Conservation (phyloP, 2,329 filamentous ascomycete genomes). For the Exutisphaerella laricina region DNA sequence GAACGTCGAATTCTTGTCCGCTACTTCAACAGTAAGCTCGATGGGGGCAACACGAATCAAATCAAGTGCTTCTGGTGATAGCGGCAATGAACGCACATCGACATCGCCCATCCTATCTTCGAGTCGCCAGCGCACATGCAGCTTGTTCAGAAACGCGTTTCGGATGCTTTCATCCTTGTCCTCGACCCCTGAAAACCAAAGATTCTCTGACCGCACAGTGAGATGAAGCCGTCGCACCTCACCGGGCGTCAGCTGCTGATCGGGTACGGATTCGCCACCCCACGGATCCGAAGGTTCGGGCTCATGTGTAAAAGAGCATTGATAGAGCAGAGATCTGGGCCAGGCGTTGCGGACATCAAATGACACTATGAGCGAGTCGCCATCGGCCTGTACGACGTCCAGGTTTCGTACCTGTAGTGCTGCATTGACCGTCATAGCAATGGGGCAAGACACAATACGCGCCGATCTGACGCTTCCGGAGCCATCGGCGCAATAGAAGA, state of each 20-base stretch:
- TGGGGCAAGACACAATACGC: conserved; percentile 57
- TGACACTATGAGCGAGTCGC: conserved; percentile 67
- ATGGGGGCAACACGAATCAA: conserved; percentile 15
- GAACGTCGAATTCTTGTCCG: background rate
- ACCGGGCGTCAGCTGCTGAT: conserved; percentile 17
- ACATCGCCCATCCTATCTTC: conserved; percentile 22
- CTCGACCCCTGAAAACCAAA: conserved; percentile 4
- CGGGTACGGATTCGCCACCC: conserved; percentile 4
- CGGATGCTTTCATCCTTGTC: conserved; percentile 13
- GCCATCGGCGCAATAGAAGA: conserved; percentile 58
- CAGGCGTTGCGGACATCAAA: conserved; percentile 86
- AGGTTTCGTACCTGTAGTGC: conserved; percentile 76
- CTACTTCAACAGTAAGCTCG: conserved; percentile 7
- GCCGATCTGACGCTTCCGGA: conserved; percentile 13
- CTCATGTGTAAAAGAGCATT: conserved; percentile 14
- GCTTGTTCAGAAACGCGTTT: conserved; percentile 13
- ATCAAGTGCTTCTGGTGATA: conserved; percentile 15
- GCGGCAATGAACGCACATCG: conserved; percentile 15
- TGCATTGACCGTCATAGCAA: conserved; percentile 87
- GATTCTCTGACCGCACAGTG: too few relatives aligned
- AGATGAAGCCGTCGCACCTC: conserved; percentile 21
- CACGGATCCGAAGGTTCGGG: conserved; percentile 1
- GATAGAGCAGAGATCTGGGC: conserved; percentile 64
- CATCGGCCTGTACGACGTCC: conserved; percentile 64
- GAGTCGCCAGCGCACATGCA: conserved; percentile 20